Conservation (phyloP, 2,329 filamentous ascomycete genomes). For the Botrytis fabae region DNA sequence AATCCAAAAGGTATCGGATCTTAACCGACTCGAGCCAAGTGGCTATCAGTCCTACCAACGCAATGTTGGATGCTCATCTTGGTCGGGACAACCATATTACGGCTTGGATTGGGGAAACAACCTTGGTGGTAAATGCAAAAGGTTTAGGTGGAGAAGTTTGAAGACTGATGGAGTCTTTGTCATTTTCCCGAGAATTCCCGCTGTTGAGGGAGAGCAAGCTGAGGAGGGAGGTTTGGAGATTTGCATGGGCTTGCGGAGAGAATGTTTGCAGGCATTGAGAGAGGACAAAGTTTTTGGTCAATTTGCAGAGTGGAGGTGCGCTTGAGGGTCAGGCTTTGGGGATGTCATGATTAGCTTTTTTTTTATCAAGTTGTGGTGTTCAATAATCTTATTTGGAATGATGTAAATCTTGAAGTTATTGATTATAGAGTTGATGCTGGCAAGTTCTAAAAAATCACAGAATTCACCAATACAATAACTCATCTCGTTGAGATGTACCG, state of each 20-base stretch:
- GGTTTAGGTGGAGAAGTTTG: constrained; percentile 14
- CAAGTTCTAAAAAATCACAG: not conserved
- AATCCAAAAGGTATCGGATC: not conserved
- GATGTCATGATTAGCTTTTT: not conserved
- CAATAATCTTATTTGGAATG: not conserved
- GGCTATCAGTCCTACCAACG: not conserved
- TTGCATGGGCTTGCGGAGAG: constrained; percentile 5
- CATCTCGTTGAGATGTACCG: not conserved
- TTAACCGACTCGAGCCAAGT: not conserved
- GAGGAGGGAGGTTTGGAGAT: not conserved
- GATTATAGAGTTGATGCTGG: not conserved
- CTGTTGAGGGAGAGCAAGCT: not conserved
- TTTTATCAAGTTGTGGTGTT: not conserved
- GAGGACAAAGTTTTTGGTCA: not conserved
- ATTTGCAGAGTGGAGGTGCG: constrained; percentile 7
- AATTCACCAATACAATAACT: not conserved
- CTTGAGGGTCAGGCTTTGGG: not conserved
- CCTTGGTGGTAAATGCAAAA: constrained; percentile 1
- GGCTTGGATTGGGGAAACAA: not conserved
- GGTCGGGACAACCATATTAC: constrained; percentile 5
- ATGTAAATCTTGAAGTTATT: not conserved
- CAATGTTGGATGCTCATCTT: constrained; percentile 6
- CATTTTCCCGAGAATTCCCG: constrained; percentile 8
- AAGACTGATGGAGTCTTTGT: constrained; percentile 15
- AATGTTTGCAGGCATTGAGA: constrained; percentile 8